Evolutionary conservation across 768 basidiomycete genomes (phyloP).

Genomic region (Russula dissimulans): DNA sequence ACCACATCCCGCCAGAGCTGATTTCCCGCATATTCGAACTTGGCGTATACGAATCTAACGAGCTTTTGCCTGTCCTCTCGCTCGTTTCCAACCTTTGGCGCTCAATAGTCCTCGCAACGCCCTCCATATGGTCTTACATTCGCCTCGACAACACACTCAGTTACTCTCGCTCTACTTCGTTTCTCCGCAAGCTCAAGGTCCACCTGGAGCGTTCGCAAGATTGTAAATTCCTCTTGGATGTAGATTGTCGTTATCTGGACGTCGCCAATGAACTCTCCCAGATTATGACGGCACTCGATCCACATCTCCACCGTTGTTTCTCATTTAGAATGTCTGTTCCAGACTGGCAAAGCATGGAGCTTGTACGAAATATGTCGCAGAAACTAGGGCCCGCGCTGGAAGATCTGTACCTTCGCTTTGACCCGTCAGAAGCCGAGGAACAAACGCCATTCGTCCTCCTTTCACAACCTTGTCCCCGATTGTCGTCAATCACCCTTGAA

Average conservation of each 20-base stretch:
- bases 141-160: slow-evolving; percentile 23
- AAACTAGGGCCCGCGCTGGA: slow-evolving; percentile 25
- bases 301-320: slow-evolving; percentile 26
- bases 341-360: slow-evolving; percentile 25
- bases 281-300: slow-evolving; percentile 23
- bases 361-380: slow-evolving; percentile 20
- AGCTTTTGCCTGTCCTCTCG: slow-evolving; percentile 20
- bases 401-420: slow-evolving; percentile 24
- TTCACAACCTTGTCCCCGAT: slow-evolving; percentile 22
- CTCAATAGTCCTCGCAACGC: slow-evolving; percentile 21
- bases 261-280: slow-evolving; percentile 18
- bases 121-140: slow-evolving; percentile 26
- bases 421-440: slow-evolving; percentile 23
- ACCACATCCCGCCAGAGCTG: slow-evolving; percentile 24
- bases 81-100: slow-evolving; percentile 26
- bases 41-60: slow-evolving; percentile 22
- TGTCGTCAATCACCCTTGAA: slow-evolving; percentile 24
- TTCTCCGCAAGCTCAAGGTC: slow-evolving; percentile 23
- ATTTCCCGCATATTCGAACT: slow-evolving; percentile 27
- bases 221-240: slow-evolving; percentile 24
- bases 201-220: slow-evolving; percentile 25
- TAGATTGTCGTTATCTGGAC: slow-evolving; percentile 25
- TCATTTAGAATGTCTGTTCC: slow-evolving; percentile 24
- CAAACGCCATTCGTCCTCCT: slow-evolving; percentile 22
- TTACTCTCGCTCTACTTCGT: slow-evolving; percentile 21